Base-by-base conservation (phyloP, 768 basidiomycete species). In the Boletus barrowsii region DNA sequence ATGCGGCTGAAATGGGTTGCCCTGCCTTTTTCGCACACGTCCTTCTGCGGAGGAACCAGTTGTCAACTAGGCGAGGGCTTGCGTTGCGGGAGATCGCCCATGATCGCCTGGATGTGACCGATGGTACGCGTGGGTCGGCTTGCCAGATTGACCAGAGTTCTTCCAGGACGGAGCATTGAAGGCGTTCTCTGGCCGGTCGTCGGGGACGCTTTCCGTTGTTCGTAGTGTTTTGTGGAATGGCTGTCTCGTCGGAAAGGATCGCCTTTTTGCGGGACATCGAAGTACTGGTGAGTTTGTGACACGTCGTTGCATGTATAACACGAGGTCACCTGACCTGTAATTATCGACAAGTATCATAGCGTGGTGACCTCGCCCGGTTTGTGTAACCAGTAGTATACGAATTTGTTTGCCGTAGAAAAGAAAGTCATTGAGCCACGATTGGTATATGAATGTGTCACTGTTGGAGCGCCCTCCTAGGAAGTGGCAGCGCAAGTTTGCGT, bases 101-200 rank as follows among this genome's bases (percentile, higher is more conserved):
- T 24, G 52, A 55, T 35, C 54, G 62, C 42, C 68, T 52, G n/a
- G 70, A 69, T 26, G 47, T 53, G 33, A 68, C 10, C 3, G 70
- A 62, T 30, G 68, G 68, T 4, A 69, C 57, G 39, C 70, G 68
- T 10, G 60, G 67, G 48, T 72, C 46, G 9, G 55, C 46, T 39
- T 33, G 60, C 68, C 70, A 69, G 39, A 69, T 69, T 5, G 50
- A 60, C 66, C 66, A 68, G 22, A 69, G 70, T 17, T 69, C 68
- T 40, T 51, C 30, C 18, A 68, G 54, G 39, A 57, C 42, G 2
- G 52, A 51, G 18, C 14, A n/a, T 17, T 36, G 2, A 41, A 66
- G 60, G 44, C 44, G 51, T 18, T 65, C 63, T 42, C 48, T 55
- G 13, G 13, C 24, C 7, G 24, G 40, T 20, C 43, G 63, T 24